A percentile compares a stretch with the other conserved stretches of the same genome.
Conservation (phyloP, 2,329 filamentous ascomycete genomes). For the Pseudogymnoascus sp. region DNA sequence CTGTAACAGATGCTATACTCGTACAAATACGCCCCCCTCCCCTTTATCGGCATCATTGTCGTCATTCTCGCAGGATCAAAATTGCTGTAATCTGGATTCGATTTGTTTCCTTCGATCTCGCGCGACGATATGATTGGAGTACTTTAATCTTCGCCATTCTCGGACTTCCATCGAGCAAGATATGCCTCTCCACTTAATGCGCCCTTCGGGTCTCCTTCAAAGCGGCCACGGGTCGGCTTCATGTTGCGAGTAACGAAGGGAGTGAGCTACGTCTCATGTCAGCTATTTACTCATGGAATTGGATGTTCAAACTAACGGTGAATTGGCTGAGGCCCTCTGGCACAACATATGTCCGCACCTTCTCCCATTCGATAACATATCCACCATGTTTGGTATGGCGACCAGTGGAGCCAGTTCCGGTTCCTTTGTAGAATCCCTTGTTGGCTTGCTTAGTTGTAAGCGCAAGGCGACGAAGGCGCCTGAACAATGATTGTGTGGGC, state of each 20-base stretch:
- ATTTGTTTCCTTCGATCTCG: background rate
- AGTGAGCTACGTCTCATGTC: slow-evolving; percentile 51
- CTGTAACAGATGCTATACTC: background rate
- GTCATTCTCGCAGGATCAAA: background rate
- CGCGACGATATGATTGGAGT: background rate
- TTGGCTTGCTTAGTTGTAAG: slow-evolving; percentile 91
- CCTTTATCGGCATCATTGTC: background rate
- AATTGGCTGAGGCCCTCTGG: slow-evolving; percentile 62
- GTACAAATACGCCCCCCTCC: background rate
- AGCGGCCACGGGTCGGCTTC: slow-evolving; percentile 44
- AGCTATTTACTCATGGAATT: background rate
- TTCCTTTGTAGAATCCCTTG: slow-evolving; percentile 97
- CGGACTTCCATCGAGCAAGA: slow-evolving; percentile 58
- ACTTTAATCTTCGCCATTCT: slow-evolving; percentile 47
- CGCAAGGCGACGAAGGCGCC: slow-evolving; percentile 64
- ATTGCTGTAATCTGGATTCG: background rate
- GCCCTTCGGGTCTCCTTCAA: slow-evolving; percentile 45
- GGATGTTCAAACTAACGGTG: slow-evolving; percentile 49
- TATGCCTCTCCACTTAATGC: slow-evolving; percentile 56
- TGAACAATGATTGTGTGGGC: slow-evolving; percentile 59
- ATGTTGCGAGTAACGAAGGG: slow-evolving; percentile 67
- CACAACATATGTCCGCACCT: slow-evolving; percentile 85
- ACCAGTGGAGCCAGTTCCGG: slow-evolving; percentile 80
- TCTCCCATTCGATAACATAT: slow-evolving; percentile 76
- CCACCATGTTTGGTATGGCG: slow-evolving; percentile 74